Base-by-base conservation (phyloP, 225 moss, liverwort and hornwort species). In the Pseudisothecium myosuroides region DNA sequence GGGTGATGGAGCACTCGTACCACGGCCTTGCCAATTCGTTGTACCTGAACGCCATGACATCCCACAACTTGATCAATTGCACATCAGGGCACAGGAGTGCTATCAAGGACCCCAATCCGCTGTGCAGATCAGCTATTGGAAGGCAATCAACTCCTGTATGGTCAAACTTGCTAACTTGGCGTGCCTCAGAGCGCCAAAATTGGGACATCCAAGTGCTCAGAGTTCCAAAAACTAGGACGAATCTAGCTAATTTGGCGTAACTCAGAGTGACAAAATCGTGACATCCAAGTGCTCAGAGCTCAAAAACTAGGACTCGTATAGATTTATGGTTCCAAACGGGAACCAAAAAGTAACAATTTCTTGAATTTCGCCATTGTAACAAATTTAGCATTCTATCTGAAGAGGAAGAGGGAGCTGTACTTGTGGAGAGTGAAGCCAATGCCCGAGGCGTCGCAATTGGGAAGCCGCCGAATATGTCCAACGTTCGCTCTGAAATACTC, bases 361-460 rank as follows among this genome's bases (percentile, higher is more conserved):
- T 63, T 45, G 8, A 47, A 37, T 14, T 36, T 21, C 3, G n/a
- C n/a, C 28, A 28, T 31, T 26, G 29, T 1, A 22, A 59, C 15
- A 62, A 62, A 10, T 49, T n/a, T 26, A 20, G 29, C 63, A 50
- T 62, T 50, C 49, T 36, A 10, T 52, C 27, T 65, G 29, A 55
- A 67, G n/a, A 43, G n/a, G 21, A 43, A 83, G 68, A 27, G 17
- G 71, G 14, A 39, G 23, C 32, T 73, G n/a, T 71, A 50, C 93
- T 90, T 93, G 68, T 65, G 86, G 49, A 97, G 91, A 56, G 97
- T 95, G 91, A 97, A 96, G 39, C 97, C 97, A 54, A 94, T 93
- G 73, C 94, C 68, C 5, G 97, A 95, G 58, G 95, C 96, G 56
- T 97, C 97, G 78, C 97, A 97, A 67, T 96, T 95, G 37, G 63